Evolutionary conservation across 2,329 filamentous ascomycete genomes (phyloP), one percentile per base, ranked within the genome.

Genomic region (Apiospora sp.): DNA sequence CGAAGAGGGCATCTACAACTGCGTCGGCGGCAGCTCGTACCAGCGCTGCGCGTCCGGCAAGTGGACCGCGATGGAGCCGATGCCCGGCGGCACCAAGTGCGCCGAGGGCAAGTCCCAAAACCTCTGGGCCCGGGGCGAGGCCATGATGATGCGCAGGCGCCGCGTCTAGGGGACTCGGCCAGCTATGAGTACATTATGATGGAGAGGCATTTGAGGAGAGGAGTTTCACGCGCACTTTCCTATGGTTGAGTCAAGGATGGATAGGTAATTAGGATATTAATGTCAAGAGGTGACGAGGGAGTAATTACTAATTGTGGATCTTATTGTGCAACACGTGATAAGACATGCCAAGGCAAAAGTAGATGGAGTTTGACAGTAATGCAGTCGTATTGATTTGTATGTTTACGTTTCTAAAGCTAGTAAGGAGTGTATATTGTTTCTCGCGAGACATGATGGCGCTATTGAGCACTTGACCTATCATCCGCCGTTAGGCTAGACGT

Each of bases 31-130:
- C 19, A 81, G 77, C 0, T 83, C 84, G 0, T 90, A 85, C 84
- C 88, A 90, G 79, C 87, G 87, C 69, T 90, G 88, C 73, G 88
- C 84, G 8, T 86, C 84, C 2, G 88, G 88, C 16, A 51, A 74
- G 0, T 90, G 88, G 88, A 87, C 87, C 4, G 76, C 80, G 0
- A 70, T 80, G 1, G 83, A 84, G 73, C 58, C 74, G 0, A 76
- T 90, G 16, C 84, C 88, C 0, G 77, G 79, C 0, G 88, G 88
- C 0, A 87, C 86, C 0, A 76, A 72, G 0, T 90, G 88, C 79
- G 77, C 77, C 2, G 70, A 76, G 0, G 88, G 88, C 0, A 79
- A 87, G 73, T 80, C 82, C 2, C 75, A 79, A 8, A 75, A 79
- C 0, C 79, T 89, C 8, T 70, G 69, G 69, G 37, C 41, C n/a